Base-by-base conservation (phyloP, 768 basidiomycete species). In the Suillus clintonianus region DNA sequence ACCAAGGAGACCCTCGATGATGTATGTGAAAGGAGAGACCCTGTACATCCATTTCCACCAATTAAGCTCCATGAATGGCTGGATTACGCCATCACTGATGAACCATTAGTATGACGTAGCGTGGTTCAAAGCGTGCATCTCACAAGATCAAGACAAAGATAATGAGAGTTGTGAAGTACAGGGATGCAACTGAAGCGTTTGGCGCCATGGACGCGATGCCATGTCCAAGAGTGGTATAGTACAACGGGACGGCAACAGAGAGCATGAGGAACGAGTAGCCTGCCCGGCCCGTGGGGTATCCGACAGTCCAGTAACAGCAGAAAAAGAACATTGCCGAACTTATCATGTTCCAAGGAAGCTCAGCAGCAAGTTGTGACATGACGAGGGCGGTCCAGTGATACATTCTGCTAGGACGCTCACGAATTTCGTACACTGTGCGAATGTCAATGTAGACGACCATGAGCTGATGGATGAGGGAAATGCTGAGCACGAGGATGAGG, bases 41-140 rank as follows among this genome's bases (percentile, higher is more conserved):
- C 71, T 78, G 64, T 82, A 90, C 88, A 90, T 88, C 88, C 89
- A 91, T 61, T 75, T 70, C 89, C 89, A 91, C 84, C 87, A 88
- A 11, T 84, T 84, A 5, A 90, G 83, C 24, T 80, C 78, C 7
- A 79, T 68, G 70, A 78, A 88, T 10, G 89, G 89, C 67, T 91
- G 89, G 5, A 91, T 71, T 42, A 90, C 86, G 64, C 89, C 89
- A 64, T 89, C 81, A 70, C 47, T 71, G 72, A 82, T 67, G 24
- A 6, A 6, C 24, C 27, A 5, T 50, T 9, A 27, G 24, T 24
- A 50, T 9, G 2, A 15, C 8, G 24, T 27, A 50, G 7, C 24
- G 24, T 27, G 14, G 24, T 15, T 27, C 24, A 27, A 27, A 27
- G 6, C 8, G 14, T 27, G 24, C 24, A 50, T 27, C 24, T 50